Evolutionary conservation across 1,139 yeast genomes (phyloP).

Genomic region (Kodamaea ohmeri): DNA sequence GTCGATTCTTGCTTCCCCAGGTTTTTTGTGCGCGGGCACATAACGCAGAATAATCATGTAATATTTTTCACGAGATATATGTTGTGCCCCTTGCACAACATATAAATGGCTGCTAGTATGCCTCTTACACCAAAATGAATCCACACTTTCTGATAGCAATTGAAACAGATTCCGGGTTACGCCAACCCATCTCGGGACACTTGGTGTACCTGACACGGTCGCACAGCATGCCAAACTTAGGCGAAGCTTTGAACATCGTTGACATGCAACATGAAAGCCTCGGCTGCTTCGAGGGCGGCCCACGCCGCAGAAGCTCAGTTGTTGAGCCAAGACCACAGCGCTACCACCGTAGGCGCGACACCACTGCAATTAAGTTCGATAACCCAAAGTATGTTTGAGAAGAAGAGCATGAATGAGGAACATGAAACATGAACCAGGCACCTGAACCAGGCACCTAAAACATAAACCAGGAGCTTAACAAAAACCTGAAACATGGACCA

Average conservation of each 20-base stretch:
- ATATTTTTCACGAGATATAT: not conserved
- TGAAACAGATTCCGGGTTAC: not conserved
- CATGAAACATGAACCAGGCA: no score
- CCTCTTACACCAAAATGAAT: constrained; percentile 6
- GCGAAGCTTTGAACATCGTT: constrained; percentile 8
- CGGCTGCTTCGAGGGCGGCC: not conserved
- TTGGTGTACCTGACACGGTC: constrained; percentile 9
- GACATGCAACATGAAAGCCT: constrained; percentile 5
- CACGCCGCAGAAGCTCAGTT: not conserved
- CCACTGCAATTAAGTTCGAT: constrained; percentile 34
- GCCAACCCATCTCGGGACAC: constrained; percentile 7
- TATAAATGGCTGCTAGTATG: no score
- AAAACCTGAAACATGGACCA: no score
- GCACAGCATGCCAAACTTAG: constrained; percentile 11
- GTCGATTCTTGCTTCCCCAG: not conserved
- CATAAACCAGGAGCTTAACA: no score
- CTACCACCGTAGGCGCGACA: constrained; percentile 29
- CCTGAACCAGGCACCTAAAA: no score
- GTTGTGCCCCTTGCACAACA: constrained; percentile 4
- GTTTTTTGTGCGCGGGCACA: not conserved
- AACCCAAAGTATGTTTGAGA: constrained; percentile 15
- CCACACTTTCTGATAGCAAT: constrained; percentile 9
- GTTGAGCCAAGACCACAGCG: constrained; percentile 4
- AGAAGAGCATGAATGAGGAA: not conserved
- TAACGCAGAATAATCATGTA: constrained; percentile 1